Evolutionary conservation across 208 protist genomes (phyloP), one percentile per base, ranked within the genome.

Genomic region (Perkinsela sp.): DNA sequence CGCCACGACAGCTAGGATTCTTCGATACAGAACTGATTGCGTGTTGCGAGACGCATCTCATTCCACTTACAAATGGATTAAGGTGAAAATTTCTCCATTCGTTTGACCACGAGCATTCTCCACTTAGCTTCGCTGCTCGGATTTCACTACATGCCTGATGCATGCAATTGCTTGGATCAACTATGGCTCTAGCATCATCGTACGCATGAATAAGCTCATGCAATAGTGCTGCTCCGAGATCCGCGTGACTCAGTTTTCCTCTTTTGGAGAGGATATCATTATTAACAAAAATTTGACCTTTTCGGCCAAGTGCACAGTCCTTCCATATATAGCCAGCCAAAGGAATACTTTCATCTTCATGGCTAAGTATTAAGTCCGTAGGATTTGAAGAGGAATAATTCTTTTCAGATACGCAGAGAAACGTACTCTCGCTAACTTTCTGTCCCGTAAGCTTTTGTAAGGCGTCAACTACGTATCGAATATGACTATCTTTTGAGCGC

Each of bases 91-190:
- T 81, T 30, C 69, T 65, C 30, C 83, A 57, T 72, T 94, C 85
- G 67, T 88, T 66, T 0, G 75, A 69, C 1, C 78, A 71, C 68
- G 82, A 81, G 70, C 91, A 95, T 73, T 95, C 91, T 0, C 91
- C 91, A 75, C 87, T 93, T 15, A 95, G 77, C 0, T 81, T 77
- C 13, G 91, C 88, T n/a, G 91, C 89, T 28, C 91, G 83, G 48
- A 95, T 92, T 73, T 95, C 90, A 68, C 88, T 89, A 78, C 91
- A 95, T 32, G 91, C 89, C 65, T 94, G 86, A 67, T 94, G 90
- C n/a, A 75, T 30, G 68, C 86, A 92, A 75, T 92, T 80, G n/a
- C 74, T 32, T 71, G 78, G 76, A 68, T 94, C 85, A n/a, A 95
- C 69, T 2, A 75, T 65, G 30, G 89, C 88, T 1, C 87, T 81